Conservation (phyloP, 2,329 filamentous ascomycete genomes). For the Fusarium foetens region DNA sequence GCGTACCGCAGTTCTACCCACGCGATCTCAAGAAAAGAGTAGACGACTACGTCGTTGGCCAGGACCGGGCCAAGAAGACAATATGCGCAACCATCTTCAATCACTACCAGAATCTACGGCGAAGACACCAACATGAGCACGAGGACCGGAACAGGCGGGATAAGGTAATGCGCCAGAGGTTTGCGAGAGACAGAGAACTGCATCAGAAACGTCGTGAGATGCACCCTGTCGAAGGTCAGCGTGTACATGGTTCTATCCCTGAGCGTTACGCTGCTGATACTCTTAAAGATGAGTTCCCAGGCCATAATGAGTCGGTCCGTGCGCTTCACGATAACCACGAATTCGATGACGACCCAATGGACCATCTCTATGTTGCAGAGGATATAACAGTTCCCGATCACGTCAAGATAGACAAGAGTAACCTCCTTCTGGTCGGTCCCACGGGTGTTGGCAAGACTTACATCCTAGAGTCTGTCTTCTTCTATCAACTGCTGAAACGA, state of each 20-base stretch:
- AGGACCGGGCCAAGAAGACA: constrained; percentile 93
- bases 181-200: constrained; percentile 72
- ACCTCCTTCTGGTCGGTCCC: constrained; percentile 88
- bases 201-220: constrained; percentile 65
- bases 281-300: constrained; percentile 64
- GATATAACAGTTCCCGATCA: constrained; percentile 56
- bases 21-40: constrained; percentile 85
- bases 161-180: constrained; percentile 75
- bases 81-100: constrained; percentile 95
- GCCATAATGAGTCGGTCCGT: constrained; percentile 60
- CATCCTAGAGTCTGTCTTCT: constrained; percentile 73
- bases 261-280: constrained; percentile 50
- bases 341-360: constrained; percentile 47
- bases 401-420: constrained; percentile 93
- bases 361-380: constrained; percentile 61
- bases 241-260: constrained; percentile 41
- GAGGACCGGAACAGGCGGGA: constrained; percentile 66
- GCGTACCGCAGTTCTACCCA: constrained; percentile 72
- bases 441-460: constrained; percentile 97
- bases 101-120: constrained; percentile 89
- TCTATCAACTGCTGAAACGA: background rate
- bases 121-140: constrained; percentile 81
- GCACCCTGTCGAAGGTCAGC: constrained; percentile 83
- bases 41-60: constrained; percentile 95
- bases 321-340: constrained; percentile 52